Conservation (phyloP, 2,329 filamentous ascomycete genomes). For the Malbranchea zuffiana region DNA sequence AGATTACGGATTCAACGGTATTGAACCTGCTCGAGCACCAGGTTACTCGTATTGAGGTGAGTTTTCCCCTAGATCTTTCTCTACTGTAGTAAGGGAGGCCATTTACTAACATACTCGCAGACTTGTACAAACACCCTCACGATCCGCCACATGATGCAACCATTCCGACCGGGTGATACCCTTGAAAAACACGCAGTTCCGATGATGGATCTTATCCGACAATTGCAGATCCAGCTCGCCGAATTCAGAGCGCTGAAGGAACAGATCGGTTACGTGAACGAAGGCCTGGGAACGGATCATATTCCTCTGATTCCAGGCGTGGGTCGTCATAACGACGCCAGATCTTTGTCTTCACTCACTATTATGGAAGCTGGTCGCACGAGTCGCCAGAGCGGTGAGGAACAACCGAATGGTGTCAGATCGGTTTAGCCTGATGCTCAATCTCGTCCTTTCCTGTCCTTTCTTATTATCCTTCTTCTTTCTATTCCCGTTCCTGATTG, state of each 20-base stretch:
- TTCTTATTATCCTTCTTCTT: too few species aligned
- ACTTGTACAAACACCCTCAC: constrained; percentile 69
- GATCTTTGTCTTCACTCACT: background rate
- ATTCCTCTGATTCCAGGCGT: background rate
- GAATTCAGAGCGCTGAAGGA: constrained; percentile 34
- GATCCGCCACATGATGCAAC: constrained; percentile 66
- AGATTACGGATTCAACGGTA: constrained; percentile 79
- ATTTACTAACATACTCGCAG: constrained; percentile 36
- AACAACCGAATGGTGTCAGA: background rate
- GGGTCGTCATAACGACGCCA: background rate
- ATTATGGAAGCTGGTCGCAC: constrained; percentile 1
- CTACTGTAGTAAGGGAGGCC: background rate
- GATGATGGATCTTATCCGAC: constrained; percentile 54
- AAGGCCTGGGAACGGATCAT: background rate
- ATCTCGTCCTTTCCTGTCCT: background rate
- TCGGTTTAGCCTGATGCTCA: background rate
- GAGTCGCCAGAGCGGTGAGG: background rate
- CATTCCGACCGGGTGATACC: constrained; percentile 50
- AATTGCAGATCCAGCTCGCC: constrained; percentile 32
- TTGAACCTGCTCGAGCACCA: constrained; percentile 88
- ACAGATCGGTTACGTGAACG: constrained; percentile 24
- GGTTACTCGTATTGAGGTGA: constrained; percentile 88
- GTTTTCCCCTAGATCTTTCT: constrained; percentile 28
- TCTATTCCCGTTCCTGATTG: too few species aligned
- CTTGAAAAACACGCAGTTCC: constrained; percentile 66